Percentiles rank a stretch among this genome's conserved stretches.
These are phyloP conservation scores for Coprinellus micaceus DNA, from an alignment of 768 basidiomycete species.

Conservation along the genomic window DNA sequence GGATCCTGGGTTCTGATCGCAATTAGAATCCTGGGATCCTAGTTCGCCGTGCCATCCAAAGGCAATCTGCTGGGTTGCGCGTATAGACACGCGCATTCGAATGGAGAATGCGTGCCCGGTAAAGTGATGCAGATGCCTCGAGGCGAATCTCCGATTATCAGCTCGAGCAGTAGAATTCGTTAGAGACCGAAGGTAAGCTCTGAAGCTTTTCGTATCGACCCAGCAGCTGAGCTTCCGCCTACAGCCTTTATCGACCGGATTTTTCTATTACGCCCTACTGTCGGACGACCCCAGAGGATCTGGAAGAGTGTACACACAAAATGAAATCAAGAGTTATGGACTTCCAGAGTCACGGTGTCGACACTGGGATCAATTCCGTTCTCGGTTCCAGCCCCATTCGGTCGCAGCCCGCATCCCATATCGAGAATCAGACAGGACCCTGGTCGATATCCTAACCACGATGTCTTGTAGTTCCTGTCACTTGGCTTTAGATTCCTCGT, in stretches of 20 bases:
- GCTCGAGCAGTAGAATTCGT: neutral
- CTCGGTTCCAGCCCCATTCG: conserved; percentile 6
- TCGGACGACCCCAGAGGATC: conserved; percentile 12
- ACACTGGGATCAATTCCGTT: neutral
- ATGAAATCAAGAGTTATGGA: conserved; percentile 9
- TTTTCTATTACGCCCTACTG: conserved; percentile 13
- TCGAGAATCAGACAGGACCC: conserved; percentile 20
- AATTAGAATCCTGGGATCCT: neutral
- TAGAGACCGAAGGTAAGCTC: conserved; percentile 7
- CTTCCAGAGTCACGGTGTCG: conserved; percentile 10
- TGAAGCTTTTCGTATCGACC: neutral
- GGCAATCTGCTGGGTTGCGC: neutral
- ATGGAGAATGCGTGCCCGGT: neutral
- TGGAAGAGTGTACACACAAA: conserved; percentile 4
- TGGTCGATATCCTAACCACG: conserved; percentile 15
- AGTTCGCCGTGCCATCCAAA: neutral
- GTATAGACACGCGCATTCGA: neutral
- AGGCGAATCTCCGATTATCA: conserved; percentile 4
- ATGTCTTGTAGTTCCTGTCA: conserved; percentile 17
- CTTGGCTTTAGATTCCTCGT: conserved; percentile 15
- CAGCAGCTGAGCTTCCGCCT: conserved; percentile 5
- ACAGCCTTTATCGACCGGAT: neutral
- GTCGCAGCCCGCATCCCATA: conserved; percentile 9
- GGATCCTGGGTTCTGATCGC: neutral
- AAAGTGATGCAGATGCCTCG: neutral